Base-by-base conservation (phyloP, 176 grass and related monocot species). In the Oryza meyeriana region DNA sequence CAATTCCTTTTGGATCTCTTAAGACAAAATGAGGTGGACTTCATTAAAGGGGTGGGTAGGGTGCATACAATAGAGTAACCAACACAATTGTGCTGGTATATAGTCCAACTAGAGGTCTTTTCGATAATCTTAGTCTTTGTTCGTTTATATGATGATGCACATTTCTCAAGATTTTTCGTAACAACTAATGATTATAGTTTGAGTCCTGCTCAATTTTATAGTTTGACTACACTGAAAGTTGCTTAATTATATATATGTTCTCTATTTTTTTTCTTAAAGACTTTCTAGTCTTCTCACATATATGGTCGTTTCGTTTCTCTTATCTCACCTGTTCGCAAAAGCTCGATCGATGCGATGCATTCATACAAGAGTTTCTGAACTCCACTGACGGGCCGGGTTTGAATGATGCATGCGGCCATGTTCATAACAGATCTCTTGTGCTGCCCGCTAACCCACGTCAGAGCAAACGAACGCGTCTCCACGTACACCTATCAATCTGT, bases 341-440 rank as follows among this genome's bases (percentile, higher is more conserved):
- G n/a, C 55, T 25, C 55, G 22, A n/a, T 55, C 50, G 50, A 3
- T n/a, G 2, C 24, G 35, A n/a, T 16, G 32, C 7, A 39, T 76
- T 25, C 52, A 10, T 36, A 22, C 22, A 61, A 76, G 52, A 76
- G 52, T 61, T 0, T 6, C 32, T 39, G 22, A 76, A 59, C 22
- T 11, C 9, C 3, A 25, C 11, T 0, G 55, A 59, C 25, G n/a
- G 10, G 55, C n/a, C 3, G n/a, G 16, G 77, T 55, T 24, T 7
- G 64, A 3, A 34, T 14, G 78, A 81, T 61, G 79, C 66, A 24
- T 39, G 50, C 66, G 28, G 22, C 66, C 79, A 61, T 59, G n/a
- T 25, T 18, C 20, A 25, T 8, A 59, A 59, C 55, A 25, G n/a
- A 61, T 71, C 66, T 24, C 41, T 40, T 81, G 66, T 71, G 32